Percentiles rank a stretch among this genome's conserved stretches.
phyloP scores from a whole-genome alignment of 768 basidiomycete species.

The Hygrophorus russula region DNA sequence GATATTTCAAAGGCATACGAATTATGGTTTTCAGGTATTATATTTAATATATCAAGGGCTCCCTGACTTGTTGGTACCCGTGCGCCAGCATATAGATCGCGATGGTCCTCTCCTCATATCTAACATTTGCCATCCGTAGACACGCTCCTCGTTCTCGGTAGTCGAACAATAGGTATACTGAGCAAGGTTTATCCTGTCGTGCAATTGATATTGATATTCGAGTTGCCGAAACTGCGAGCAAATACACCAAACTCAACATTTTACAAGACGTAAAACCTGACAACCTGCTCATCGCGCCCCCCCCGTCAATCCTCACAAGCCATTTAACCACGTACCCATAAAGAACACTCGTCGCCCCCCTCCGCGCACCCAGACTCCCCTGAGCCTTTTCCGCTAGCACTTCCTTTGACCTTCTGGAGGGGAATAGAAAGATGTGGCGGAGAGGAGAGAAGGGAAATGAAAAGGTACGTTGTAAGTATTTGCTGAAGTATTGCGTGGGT shows the following conservation, averaged over 20 bases:
- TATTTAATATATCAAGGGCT: too few relatives aligned
- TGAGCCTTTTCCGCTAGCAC: constrained; percentile 30
- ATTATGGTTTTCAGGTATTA: too few relatives aligned
- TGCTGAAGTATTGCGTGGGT: constrained; percentile 51
- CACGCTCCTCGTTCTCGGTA: too few relatives aligned
- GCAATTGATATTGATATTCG: too few relatives aligned
- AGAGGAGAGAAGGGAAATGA: constrained; percentile 46
- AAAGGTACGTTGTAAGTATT: constrained; percentile 59
- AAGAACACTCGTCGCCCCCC: too few relatives aligned
- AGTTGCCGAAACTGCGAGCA: background rate
- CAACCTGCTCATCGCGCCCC: constrained; percentile 67
- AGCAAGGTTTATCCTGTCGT: too few relatives aligned
- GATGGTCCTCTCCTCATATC: too few relatives aligned
- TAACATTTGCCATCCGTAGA: too few relatives aligned
- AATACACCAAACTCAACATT: background rate
- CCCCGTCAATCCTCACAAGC: constrained; percentile 67
- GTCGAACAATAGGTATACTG: too few relatives aligned
- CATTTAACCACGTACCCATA: constrained; percentile 75
- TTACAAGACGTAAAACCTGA: constrained; percentile 46
- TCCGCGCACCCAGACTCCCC: constrained; percentile 22
- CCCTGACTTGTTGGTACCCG: too few relatives aligned
- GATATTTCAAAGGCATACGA: too few relatives aligned
- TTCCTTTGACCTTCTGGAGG: constrained; percentile 52
- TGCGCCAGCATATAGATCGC: too few relatives aligned
- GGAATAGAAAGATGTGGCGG: constrained; percentile 46